Conservation (phyloP, 139 green algal species). For the Coelastrella sp. region DNA sequence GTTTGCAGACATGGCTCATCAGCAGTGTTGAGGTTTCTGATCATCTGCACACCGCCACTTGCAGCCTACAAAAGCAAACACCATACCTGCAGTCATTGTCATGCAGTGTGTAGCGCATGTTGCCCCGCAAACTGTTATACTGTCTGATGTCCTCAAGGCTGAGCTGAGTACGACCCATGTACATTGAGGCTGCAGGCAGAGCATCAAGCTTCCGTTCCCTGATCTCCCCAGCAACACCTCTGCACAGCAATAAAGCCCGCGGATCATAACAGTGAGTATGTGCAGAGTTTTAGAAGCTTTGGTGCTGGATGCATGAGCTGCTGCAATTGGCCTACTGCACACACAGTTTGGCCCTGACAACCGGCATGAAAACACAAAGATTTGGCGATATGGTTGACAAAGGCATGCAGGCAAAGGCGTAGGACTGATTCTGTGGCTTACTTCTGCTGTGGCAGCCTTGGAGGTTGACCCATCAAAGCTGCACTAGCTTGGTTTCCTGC, state of each 20-base stretch:
- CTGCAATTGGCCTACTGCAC: too few species aligned
- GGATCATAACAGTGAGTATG: background rate
- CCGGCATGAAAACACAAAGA: background rate
- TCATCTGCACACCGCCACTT: too few species aligned
- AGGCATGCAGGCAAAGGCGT: background rate
- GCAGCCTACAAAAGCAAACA: too few species aligned
- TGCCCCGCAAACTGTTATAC: constrained; percentile 62
- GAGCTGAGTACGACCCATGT: constrained; percentile 67
- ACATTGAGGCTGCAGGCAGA: constrained; percentile 68
- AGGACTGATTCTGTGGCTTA: background rate
- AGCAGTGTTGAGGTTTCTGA: too few species aligned
- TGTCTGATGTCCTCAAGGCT: constrained; percentile 65
- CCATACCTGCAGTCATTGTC: constrained; percentile 68
- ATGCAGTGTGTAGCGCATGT: constrained; percentile 67
- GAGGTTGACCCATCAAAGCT: background rate
- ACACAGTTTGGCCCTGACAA: too few species aligned
- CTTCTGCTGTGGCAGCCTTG: background rate
- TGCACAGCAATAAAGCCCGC: background rate
- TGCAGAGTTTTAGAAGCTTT: too few species aligned
- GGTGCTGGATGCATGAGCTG: too few species aligned
- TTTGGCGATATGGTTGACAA: background rate
- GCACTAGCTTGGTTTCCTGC: constrained; percentile 7
- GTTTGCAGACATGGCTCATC: too few species aligned
- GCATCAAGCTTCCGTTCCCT: constrained; percentile 45
- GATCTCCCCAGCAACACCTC: constrained; percentile 45